Evolutionary conservation across 176 grass and related monocot species (phyloP).

Genomic region (Pontederia crassipes): DNA sequence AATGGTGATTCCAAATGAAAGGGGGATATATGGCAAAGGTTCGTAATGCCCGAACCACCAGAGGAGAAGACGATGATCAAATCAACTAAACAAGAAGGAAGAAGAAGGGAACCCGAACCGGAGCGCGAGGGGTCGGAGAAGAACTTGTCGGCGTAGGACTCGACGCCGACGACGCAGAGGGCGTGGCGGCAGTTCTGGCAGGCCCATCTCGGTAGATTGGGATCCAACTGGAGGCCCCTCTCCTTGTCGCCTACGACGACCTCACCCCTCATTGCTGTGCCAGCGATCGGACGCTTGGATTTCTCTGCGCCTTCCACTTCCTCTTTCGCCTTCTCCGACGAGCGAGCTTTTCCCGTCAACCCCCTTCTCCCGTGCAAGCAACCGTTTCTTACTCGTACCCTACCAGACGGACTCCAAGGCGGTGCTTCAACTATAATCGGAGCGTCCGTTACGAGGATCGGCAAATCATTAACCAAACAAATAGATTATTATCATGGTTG

Average conservation of each 20-base stretch:
- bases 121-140: conserved; percentile 25
- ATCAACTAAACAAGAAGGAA: background rate
- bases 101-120: conserved; percentile 23
- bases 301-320: background rate
- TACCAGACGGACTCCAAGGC: too few species aligned
- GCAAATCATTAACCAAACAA: too few species aligned
- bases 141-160: conserved; percentile 53
- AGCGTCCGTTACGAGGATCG: too few species aligned
- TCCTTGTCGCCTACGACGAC: conserved; percentile 25
- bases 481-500: too few species aligned
- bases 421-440: too few species aligned
- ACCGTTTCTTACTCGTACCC: too few species aligned
- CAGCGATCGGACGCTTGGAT: too few species aligned
- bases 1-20: background rate
- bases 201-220: conserved; percentile 43
- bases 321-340: background rate
- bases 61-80: background rate
- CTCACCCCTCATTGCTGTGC: conserved; percentile 2
- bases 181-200: conserved; percentile 64
- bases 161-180: conserved; percentile 56
- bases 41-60: background rate
- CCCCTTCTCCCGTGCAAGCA: too few species aligned
- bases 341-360: background rate
- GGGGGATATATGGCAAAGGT: background rate
- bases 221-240: conserved; percentile 23